phyloP scores from a whole-genome alignment of 805 yeast genomes.

The Myxozyma monticola region DNA sequence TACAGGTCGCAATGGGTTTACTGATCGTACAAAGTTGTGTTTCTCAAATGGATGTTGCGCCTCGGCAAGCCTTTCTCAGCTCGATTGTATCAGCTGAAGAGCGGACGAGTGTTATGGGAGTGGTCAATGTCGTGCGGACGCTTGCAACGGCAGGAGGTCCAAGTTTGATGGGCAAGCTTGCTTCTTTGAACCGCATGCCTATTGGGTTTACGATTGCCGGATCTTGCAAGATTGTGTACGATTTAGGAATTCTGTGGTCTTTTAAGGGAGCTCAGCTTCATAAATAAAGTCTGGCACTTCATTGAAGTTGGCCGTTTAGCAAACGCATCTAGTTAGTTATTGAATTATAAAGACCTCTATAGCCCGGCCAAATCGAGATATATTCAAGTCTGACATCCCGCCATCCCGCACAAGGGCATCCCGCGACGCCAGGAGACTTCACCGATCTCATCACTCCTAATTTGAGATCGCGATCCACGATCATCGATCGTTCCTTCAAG shows the following conservation, averaged over 20 bases:
- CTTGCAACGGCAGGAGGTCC: conserved; percentile 84
- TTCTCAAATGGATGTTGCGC: conserved; percentile 86
- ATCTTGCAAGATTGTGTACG: conserved; percentile 40
- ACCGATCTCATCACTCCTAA: too few species aligned
- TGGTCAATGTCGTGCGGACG: conserved; percentile 83
- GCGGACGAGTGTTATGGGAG: conserved; percentile 75
- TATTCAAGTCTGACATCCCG: too few species aligned
- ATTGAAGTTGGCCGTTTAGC: background rate
- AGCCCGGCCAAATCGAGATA: too few species aligned
- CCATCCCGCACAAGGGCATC: too few species aligned
- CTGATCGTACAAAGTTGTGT: conserved; percentile 61
- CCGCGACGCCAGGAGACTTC: too few species aligned
- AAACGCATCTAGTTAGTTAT: background rate
- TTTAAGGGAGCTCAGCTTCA: conserved; percentile 22
- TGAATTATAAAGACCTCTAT: background rate
- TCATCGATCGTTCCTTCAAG: too few species aligned
- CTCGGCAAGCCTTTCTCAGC: conserved; percentile 78
- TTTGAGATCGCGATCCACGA: too few species aligned
- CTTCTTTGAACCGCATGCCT: conserved; percentile 43
- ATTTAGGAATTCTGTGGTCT: conserved; percentile 34
- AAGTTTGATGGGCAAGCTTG: conserved; percentile 70
- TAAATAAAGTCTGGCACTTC: background rate
- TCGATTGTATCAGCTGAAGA: conserved; percentile 63
- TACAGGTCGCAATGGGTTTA: conserved; percentile 50
- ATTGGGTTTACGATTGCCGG: conserved; percentile 41